These are phyloP conservation scores for Moringa oleifera DNA, from an alignment of 345 rosid species.

Conservation along the genomic window DNA sequence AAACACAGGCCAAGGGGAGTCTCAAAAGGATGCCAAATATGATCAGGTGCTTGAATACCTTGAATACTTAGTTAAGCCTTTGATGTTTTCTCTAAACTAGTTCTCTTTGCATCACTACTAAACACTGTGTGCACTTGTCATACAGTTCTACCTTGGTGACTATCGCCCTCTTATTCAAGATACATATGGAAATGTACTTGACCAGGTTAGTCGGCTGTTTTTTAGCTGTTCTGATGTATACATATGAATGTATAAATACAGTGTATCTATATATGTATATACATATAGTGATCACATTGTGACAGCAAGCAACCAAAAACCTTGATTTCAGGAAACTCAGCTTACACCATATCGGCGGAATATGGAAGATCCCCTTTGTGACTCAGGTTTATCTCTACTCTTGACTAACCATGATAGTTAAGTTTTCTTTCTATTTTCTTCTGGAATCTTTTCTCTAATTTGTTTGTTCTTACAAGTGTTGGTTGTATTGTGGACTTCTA, in stretches of 20 bases:
- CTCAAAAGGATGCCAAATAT: slow-evolving; percentile 87
- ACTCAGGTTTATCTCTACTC: slow-evolving; percentile 60
- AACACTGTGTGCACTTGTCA: slow-evolving; percentile 4
- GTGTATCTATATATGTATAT: too few species aligned
- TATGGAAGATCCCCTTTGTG: slow-evolving; percentile 98
- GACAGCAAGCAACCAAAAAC: slow-evolving; percentile 7
- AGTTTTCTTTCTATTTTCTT: slow-evolving; percentile 13
- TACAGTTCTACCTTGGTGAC: slow-evolving; percentile 96
- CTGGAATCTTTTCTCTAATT: slow-evolving; percentile 3
- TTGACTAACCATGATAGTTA: slow-evolving; percentile 8
- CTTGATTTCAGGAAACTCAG: slow-evolving; percentile 87
- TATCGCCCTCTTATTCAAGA: slow-evolving; percentile 93
- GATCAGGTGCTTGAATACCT: slow-evolving; percentile 64
- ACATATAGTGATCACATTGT: background rate
- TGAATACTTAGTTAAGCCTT: slow-evolving; percentile 12
- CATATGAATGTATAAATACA: too few species aligned
- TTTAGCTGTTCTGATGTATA: slow-evolving; percentile 8
- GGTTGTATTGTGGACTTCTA: slow-evolving; percentile 30
- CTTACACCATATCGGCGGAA: slow-evolving; percentile 80
- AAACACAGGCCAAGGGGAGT: slow-evolving; percentile 97
- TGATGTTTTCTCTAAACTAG: slow-evolving; percentile 4
- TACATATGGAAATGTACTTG: slow-evolving; percentile 76
- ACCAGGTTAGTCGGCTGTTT: slow-evolving; percentile 59
- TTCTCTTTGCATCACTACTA: background rate
- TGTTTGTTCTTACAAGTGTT: slow-evolving; percentile 12